phyloP scores from a whole-genome alignment of 805 yeast genomes.

The Pichia cabralensis region DNA sequence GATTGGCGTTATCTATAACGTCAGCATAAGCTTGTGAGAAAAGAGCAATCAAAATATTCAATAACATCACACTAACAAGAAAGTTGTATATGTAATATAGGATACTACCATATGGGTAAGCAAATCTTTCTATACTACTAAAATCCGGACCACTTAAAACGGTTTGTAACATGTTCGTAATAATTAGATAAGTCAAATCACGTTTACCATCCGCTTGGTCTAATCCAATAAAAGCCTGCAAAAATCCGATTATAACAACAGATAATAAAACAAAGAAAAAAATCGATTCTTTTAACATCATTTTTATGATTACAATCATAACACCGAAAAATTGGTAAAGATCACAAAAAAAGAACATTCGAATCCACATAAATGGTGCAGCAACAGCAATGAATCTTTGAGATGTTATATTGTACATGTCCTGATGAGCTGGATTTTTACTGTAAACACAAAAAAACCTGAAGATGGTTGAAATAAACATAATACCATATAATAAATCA shows the following conservation, averaged over 20 bases:
- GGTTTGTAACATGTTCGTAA: constrained; percentile 58
- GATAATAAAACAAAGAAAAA: constrained; percentile 66
- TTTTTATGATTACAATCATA: constrained; percentile 75
- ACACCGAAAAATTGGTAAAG: constrained; percentile 78
- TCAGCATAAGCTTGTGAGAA: constrained; percentile 77
- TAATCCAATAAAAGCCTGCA: constrained; percentile 79
- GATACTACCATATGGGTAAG: constrained; percentile 78
- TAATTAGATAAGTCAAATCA: constrained; percentile 58
- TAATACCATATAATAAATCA: constrained; percentile 52
- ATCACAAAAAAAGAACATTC: constrained; percentile 67
- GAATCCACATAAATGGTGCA: constrained; percentile 81
- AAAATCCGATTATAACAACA: constrained; percentile 66
- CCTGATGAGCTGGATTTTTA: constrained; percentile 17
- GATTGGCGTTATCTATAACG: constrained; percentile 73
- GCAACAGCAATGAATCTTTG: constrained; percentile 68
- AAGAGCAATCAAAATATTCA: constrained; percentile 77
- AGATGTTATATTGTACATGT: constrained; percentile 27
- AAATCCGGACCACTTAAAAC: constrained; percentile 70
- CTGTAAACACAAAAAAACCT: constrained; percentile 37
- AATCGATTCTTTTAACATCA: constrained; percentile 81
- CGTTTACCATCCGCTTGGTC: constrained; percentile 82
- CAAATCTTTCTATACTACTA: constrained; percentile 57
- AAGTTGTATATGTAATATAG: constrained; percentile 72
- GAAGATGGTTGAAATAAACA: constrained; percentile 42
- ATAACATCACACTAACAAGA: constrained; percentile 60